Conservation (phyloP, 129 eudicot species). For the Pulicaria dysenterica region DNA sequence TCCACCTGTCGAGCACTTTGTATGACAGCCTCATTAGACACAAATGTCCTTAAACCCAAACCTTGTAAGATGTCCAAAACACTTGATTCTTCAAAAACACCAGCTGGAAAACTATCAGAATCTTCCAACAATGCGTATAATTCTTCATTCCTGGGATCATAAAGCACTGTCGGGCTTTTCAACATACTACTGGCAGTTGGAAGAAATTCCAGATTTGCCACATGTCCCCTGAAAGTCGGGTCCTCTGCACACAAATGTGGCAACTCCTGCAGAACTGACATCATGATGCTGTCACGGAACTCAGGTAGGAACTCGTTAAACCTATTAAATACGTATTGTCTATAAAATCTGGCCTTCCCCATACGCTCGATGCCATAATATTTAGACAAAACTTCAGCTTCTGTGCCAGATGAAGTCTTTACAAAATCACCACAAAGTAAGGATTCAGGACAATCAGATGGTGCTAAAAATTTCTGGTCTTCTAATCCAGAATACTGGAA, state of each 20-base stretch:
- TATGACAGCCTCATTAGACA: constrained; percentile 74
- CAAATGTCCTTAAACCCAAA: constrained; percentile 88
- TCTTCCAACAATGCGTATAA: constrained; percentile 81
- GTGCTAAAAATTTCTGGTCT: constrained; percentile 69
- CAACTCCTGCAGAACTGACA: constrained; percentile 69
- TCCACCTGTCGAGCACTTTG: constrained; percentile 88
- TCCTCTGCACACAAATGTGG: constrained; percentile 94
- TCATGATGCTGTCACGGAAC: constrained; percentile 79
- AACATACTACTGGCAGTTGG: constrained; percentile 70
- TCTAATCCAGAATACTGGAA: constrained; percentile 64
- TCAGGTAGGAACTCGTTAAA: constrained; percentile 57
- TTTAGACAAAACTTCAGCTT: constrained; percentile 69
- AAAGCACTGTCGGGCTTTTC: constrained; percentile 62
- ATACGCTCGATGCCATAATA: constrained; percentile 77
- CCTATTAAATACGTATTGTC: constrained; percentile 61
- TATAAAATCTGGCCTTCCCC: constrained; percentile 79
- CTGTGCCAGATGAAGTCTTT: constrained; percentile 48
- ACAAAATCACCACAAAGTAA: constrained; percentile 66
- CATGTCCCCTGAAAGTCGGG: constrained; percentile 53
- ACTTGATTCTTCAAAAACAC: constrained; percentile 63
- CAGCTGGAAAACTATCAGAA: constrained; percentile 80
- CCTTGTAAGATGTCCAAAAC: constrained; percentile 78
- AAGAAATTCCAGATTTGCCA: constrained; percentile 76
- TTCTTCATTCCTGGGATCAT: constrained; percentile 98
- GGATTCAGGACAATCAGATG: constrained; percentile 54